A percentile compares a stretch with the other conserved stretches of the same genome.
Conservation (phyloP, 805 yeast species). For the Lipomyces spencermartinsiae region DNA sequence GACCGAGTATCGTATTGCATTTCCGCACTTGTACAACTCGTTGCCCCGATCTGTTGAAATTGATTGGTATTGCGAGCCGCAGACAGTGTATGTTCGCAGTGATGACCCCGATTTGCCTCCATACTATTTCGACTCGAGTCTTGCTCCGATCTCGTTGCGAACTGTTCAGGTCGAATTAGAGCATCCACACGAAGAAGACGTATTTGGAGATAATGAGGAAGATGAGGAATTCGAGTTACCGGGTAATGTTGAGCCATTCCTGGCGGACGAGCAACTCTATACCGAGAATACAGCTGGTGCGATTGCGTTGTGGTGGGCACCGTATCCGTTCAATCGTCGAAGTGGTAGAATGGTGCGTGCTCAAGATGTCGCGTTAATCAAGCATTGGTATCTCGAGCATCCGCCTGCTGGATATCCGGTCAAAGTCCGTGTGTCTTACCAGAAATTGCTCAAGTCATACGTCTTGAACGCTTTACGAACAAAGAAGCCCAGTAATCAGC, state of each 20-base stretch:
- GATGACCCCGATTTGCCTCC: conserved; percentile 61
- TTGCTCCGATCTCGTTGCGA: conserved; percentile 61
- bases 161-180: conserved; percentile 39
- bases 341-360: conserved; percentile 79
- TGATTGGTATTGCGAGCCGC: conserved; percentile 69
- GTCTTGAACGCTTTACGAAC: conserved; percentile 75
- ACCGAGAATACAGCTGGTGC: conserved; percentile 59
- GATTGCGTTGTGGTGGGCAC: conserved; percentile 75
- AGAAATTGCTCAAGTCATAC: conserved; percentile 77
- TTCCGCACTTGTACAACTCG: conserved; percentile 83
- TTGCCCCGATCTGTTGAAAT: conserved; percentile 68
- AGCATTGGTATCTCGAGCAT: conserved; percentile 78
- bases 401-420: conserved; percentile 65
- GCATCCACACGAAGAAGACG: conserved; percentile 40
- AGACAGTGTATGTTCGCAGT: conserved; percentile 55
- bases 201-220: conserved; percentile 44
- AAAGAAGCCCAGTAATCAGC: conserved; percentile 51
- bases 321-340: conserved; percentile 81
- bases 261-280: conserved; percentile 54
- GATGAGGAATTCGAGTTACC: conserved; percentile 53
- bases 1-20: conserved; percentile 86
- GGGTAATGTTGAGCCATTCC: conserved; percentile 56
- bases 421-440: conserved; percentile 86
- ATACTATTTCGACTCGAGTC: conserved; percentile 59
- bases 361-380: conserved; percentile 85